A percentile compares a stretch with the other conserved stretches of the same genome.
Evolutionary conservation across 2,329 filamentous ascomycete species (phyloP).

Genomic region (Aspergillus aculeatus): DNA sequence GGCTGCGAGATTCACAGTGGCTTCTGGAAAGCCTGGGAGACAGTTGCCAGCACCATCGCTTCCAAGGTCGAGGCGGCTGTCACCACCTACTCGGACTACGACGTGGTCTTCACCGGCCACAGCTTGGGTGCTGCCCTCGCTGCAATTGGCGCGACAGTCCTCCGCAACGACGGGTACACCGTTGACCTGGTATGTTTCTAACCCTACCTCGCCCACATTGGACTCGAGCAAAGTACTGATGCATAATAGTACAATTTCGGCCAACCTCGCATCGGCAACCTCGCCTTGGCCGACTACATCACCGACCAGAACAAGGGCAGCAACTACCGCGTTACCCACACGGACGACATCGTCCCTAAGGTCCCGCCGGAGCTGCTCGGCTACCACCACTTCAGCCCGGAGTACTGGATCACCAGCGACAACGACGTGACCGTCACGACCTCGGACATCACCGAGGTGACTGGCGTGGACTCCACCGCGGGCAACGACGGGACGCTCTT

Average conservation of each 20-base stretch:
- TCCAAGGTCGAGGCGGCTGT: constrained; percentile 38
- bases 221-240: too few species aligned
- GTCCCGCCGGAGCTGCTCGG: constrained; percentile 27
- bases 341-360: constrained; percentile 33
- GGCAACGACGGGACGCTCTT: constrained; percentile 28
- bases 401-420: constrained; percentile 34
- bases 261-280: constrained; percentile 37
- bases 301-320: constrained; percentile 22
- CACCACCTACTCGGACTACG: constrained; percentile 38
- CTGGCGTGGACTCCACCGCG: constrained; percentile 23
- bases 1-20: constrained; percentile 44
- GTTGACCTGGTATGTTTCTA: constrained; percentile 40
- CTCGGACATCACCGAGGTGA: constrained; percentile 26
- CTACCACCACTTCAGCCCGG: constrained; percentile 31
- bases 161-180: constrained; percentile 39
- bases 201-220: too few species aligned
- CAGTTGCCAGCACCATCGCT: constrained; percentile 33
- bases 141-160: constrained; percentile 42
- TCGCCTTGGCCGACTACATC: constrained; percentile 31
- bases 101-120: constrained; percentile 48
- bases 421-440: constrained; percentile 22
- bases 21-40: constrained; percentile 48
- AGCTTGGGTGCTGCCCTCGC: constrained; percentile 51
- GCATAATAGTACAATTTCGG: constrained; percentile 36
- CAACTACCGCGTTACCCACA: constrained; percentile 37